Base-by-base conservation (phyloP, 2,329 filamentous ascomycete genomes). In the Lecanosticta acicola region DNA sequence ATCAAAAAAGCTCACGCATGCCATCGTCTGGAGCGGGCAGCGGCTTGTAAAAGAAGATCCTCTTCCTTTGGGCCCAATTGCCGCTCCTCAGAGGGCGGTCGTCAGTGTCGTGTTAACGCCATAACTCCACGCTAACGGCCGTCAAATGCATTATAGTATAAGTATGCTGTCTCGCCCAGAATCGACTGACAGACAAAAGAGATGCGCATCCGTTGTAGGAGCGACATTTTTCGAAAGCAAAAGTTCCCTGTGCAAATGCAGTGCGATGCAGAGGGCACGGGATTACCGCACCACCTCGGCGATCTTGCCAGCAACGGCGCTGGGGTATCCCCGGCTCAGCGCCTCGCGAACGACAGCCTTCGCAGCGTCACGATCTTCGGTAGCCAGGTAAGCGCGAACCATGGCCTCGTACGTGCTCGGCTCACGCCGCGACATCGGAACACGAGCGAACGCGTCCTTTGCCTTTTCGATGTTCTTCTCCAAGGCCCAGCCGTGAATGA, bases 391-490 rank as follows among this genome's bases (percentile, higher is more conserved):
- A 1, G 93, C 93, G 37, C 93, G 80, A 3, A 90, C 95, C 93
- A 98, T 98, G 33, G 91, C 90, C 71, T 98, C 93, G 67, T 98
- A 98, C 3, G 93, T 98, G 73, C 89, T 96, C 3, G 93, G 93
- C 72, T 98, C 93, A 46, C 93, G 83, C 71, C 84, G 89, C 44
- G 82, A 78, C 20, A 80, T 77, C 7, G 83, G 79, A 3, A 98
- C 83, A n/a, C 78, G 76, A 48, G 85, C 78, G 64, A 94, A 98
- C 51, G 96, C 82, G 18, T 77, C 71, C 62, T 83, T 81, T 14
- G 89, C 87, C 68, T 88, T 90, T 49, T 72, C 69, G 36, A 97
- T 85, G 53, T 94, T 79, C 68, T 85, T 84, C 65, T 86, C 85
- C 11, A 84, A 78, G 17, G 91, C 87, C 91, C 93, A 98, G 53